Conservation (phyloP, 2,329 filamentous ascomycete genomes). For the Talaromyces sp. region DNA sequence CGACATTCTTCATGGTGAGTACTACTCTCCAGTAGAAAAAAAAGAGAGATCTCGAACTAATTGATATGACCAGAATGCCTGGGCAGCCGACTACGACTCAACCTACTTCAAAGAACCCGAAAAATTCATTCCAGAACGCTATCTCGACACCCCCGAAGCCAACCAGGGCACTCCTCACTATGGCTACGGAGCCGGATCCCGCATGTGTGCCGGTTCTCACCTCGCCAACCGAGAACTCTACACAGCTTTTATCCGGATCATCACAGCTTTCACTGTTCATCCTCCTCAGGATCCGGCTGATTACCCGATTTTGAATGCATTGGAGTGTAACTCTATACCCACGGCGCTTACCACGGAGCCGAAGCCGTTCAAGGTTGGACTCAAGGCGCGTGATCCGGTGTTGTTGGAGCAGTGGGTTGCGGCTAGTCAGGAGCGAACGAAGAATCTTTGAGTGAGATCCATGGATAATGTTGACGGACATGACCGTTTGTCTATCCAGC, state of each 20-base stretch:
- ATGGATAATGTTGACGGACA: too few relatives aligned
- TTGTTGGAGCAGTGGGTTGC: constrained; percentile 50
- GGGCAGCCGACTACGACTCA: constrained; percentile 67
- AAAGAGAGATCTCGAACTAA: too few relatives aligned
- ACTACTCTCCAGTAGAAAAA: too few relatives aligned
- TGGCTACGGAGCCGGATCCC: constrained; percentile 57
- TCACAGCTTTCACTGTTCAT: constrained; percentile 54
- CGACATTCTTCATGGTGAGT: constrained; percentile 69
- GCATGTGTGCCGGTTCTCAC: constrained; percentile 61
- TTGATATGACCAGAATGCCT: constrained; percentile 54
- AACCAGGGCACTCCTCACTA: constrained; percentile 56
- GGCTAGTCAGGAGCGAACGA: constrained; percentile 50
- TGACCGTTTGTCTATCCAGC: too few relatives aligned
- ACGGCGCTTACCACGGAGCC: constrained; percentile 58
- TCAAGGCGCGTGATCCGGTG: constrained; percentile 45
- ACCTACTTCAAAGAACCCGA: constrained; percentile 60
- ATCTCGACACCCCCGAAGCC: constrained; percentile 49
- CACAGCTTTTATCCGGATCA: constrained; percentile 55
- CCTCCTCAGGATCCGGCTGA: constrained; percentile 45
- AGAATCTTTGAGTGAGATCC: constrained; percentile 35
- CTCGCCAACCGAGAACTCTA: constrained; percentile 61
- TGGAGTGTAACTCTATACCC: constrained; percentile 54
- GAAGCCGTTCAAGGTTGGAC: constrained; percentile 57
- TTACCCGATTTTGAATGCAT: constrained; percentile 50
- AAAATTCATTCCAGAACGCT: constrained; percentile 66